phyloP scores from a whole-genome alignment of 2,329 filamentous ascomycete genomes.

The Tolypocladium paradoxum region DNA sequence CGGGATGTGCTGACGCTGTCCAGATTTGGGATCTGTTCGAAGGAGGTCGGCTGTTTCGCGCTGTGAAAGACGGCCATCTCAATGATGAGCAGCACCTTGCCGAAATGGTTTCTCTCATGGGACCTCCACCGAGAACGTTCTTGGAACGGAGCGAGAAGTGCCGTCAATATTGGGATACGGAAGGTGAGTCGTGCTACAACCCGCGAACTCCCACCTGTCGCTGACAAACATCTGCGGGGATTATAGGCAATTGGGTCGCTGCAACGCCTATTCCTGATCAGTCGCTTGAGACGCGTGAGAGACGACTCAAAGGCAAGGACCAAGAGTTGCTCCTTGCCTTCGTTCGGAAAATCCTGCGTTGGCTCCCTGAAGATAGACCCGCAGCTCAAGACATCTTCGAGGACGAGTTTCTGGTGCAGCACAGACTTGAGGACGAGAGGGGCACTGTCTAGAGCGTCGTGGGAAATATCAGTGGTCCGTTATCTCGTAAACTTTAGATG shows the following conservation, averaged over 20 bases:
- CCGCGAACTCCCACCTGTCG: no score
- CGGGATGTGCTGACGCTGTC: not conserved
- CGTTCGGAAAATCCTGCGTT: conserved; percentile 12
- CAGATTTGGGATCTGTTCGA: conserved; percentile 23
- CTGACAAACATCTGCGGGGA: no score
- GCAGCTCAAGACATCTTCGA: conserved; percentile 12
- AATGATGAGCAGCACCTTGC: conserved; percentile 18
- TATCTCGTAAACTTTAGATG: no score
- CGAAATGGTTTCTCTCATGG: conserved; percentile 26
- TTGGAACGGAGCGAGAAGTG: conserved; percentile 15
- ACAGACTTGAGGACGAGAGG: no score
- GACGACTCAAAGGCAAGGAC: conserved; percentile 11
- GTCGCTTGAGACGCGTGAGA: conserved; percentile 12
- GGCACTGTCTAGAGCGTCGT: no score
- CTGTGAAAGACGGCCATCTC: conserved; percentile 9
- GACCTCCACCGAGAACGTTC: conserved; percentile 21
- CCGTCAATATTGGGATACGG: conserved; percentile 11
- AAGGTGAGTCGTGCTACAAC: no score
- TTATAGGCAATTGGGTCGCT: conserved; percentile 15
- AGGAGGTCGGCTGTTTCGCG: conserved; percentile 16
- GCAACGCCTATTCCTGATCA: conserved; percentile 14
- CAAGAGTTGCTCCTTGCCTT: conserved; percentile 10
- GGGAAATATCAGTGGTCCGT: no score
- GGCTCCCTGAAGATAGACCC: conserved; percentile 15
- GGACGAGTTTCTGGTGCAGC: conserved; percentile 7